phyloP scores from a whole-genome alignment of 2,329 filamentous ascomycete species.

The Phaeosphaeria sp. region DNA sequence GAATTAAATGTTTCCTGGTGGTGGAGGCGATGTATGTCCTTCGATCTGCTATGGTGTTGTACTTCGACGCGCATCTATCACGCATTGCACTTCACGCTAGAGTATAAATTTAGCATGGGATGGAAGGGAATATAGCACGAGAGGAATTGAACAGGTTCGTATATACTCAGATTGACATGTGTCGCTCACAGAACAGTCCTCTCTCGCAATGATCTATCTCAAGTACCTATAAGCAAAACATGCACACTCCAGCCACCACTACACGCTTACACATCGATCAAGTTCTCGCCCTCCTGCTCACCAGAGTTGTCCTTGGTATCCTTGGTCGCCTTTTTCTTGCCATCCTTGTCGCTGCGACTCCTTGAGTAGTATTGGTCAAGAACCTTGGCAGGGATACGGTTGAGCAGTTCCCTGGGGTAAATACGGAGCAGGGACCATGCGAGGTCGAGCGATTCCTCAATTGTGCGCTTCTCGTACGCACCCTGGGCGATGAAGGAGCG shows the following conservation, averaged over 20 bases:
- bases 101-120: no score
- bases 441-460: constrained; percentile 92
- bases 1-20: no score
- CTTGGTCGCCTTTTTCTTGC: constrained; percentile 46
- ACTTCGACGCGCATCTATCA: background rate
- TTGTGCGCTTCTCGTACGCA: constrained; percentile 87
- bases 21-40: background rate
- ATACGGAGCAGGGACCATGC: constrained; percentile 97
- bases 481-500: constrained; percentile 92
- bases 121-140: no score
- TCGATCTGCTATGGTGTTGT: no score
- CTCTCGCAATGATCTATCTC: constrained; percentile 7
- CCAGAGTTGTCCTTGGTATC: constrained; percentile 54
- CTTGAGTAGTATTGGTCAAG: constrained; percentile 60
- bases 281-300: constrained; percentile 44
- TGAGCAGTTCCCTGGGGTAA: constrained; percentile 97
- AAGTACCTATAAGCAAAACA: constrained; percentile 3
- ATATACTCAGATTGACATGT: constrained; percentile 29
- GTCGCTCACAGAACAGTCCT: constrained; percentile 16
- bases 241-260: constrained; percentile 1
- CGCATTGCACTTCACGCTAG: no score
- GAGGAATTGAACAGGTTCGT: constrained; percentile 12
- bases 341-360: constrained; percentile 44
- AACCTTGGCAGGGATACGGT: constrained; percentile 70
- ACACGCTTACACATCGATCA: constrained; percentile 46